Base-by-base conservation (phyloP, 768 basidiomycete genomes). In the Infundibulicybe gibba region DNA sequence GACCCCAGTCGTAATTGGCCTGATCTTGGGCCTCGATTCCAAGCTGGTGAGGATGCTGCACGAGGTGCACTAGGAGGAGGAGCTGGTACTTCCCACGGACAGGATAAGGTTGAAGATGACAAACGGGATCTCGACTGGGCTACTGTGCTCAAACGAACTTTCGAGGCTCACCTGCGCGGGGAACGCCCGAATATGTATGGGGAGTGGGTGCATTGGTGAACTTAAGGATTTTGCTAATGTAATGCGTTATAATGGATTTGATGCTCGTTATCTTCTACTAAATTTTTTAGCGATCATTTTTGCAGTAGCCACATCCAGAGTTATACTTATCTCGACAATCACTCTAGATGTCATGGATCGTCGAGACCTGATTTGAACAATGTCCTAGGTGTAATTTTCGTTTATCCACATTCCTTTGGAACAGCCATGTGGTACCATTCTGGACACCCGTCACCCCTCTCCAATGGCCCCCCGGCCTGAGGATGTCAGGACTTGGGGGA, bases 121-220 rank as follows among this genome's bases (percentile, higher is more conserved):
- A 83, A 84, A 65, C 72, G 79, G 19, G 90, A 93, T 63, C 65
- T 92, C 45, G 81, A 85, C 60, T 97, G 94, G 94, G 77, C 87
- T 33, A 77, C 86, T 14, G 93, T 95, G 40, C 63, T 95, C 49
- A 97, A 97, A 71, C 74, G 94, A 67, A 92, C 90, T n/a, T 94
- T 95, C 62, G 94, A 97, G 70, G 79, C 81, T 44, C 95, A 89
- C 63, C 63, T 97, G 44, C 75, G 94, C 5, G 87, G 85, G 1
- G 93, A 97, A 65, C 67, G 81, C 25, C 91, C 94, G 16, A 97
- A 94, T 61, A 90, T 92, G 89, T 94, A 94, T 65, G 91, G 92
- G 31, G 92, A 94, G 68, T 81, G 77, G 79, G 53, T 75, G 45
- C 57, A 64, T 39, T 75, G 74, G 74, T 64, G 52, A 51, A 34